phyloP scores from a whole-genome alignment of 1,284 basidiomycete species.

The Rhodotorula sp. region DNA sequence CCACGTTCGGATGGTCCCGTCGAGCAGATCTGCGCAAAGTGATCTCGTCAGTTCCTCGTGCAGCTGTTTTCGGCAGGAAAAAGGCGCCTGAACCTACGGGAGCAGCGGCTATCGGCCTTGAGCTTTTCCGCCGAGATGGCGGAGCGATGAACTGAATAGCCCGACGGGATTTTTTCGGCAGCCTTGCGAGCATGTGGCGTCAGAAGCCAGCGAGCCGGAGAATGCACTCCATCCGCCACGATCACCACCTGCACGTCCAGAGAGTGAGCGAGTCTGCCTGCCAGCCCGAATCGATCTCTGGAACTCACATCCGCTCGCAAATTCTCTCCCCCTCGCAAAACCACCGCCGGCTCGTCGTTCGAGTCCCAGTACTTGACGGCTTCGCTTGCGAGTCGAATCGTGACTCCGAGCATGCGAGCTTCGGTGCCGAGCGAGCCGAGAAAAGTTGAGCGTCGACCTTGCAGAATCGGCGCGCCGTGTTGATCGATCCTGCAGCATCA shows the following conservation, averaged over 20 bases:
- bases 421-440: slow-evolving; percentile 37
- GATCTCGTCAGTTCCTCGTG: background rate
- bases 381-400: slow-evolving; percentile 14
- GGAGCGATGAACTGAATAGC: slow-evolving; percentile 21
- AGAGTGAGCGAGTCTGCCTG: too few species aligned
- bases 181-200: slow-evolving; percentile 1
- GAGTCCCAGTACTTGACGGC: slow-evolving; percentile 27
- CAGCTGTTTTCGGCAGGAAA: background rate
- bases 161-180: background rate
- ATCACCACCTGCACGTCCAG: slow-evolving; percentile 9
- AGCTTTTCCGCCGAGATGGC: background rate
- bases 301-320: slow-evolving; percentile 19
- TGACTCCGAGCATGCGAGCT: slow-evolving; percentile 29
- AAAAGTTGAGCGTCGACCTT: slow-evolving; percentile 33
- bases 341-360: slow-evolving; percentile 11
- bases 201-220: slow-evolving; percentile 12
- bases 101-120: background rate
- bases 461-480: slow-evolving; percentile 33
- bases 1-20: slow-evolving; percentile 32
- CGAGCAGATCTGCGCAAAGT: slow-evolving; percentile 16
- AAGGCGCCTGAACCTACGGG: slow-evolving; percentile 14
- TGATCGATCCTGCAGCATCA: background rate
- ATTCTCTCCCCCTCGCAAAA: slow-evolving; percentile 8
- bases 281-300: too few species aligned
- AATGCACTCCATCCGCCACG: slow-evolving; percentile 27